Evolutionary conservation across 148 eudicot genomes (phyloP).

Genomic region (Euryodendron excelsum): DNA sequence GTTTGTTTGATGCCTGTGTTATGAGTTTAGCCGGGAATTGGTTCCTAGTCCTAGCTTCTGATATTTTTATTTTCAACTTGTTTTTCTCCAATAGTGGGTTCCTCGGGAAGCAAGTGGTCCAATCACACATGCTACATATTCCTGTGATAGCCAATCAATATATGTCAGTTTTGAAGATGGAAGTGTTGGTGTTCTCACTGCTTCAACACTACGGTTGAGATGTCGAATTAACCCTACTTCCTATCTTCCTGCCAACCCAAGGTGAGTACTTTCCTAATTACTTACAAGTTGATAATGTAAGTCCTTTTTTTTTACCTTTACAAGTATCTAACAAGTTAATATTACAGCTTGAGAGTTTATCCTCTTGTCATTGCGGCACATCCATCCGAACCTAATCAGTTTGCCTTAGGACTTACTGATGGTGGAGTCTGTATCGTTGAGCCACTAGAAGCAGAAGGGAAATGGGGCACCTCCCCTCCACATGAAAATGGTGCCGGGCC

Average conservation of each 20-base stretch:
- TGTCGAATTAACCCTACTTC: conserved; percentile 77
- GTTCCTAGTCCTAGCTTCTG: neutral
- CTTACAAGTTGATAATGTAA: neutral
- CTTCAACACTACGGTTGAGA: conserved; percentile 67
- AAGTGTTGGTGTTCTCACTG: conserved; percentile 75
- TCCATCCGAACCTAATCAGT: conserved; percentile 86
- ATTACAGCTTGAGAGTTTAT: conserved; percentile 52
- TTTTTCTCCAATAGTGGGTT: conserved; percentile 55
- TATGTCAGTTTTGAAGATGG: conserved; percentile 83
- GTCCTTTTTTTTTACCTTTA: neutral
- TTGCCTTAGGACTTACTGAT: conserved; percentile 84
- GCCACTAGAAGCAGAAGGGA: conserved; percentile 85
- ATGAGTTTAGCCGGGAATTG: neutral
- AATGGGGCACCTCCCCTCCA: conserved; percentile 85
- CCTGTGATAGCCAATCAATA: conserved; percentile 86
- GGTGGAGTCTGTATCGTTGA: conserved; percentile 83
- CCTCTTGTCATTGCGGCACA: conserved; percentile 92
- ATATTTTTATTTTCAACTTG: conserved; percentile 14
- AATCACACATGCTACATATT: conserved; percentile 83
- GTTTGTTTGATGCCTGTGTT: neutral
- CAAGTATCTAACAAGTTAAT: neutral
- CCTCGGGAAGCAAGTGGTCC: conserved; percentile 79
- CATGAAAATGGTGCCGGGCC: conserved; percentile 69
- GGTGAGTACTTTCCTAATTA: conserved; percentile 33
- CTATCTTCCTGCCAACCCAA: conserved; percentile 70